phyloP scores from a whole-genome alignment of 2,329 filamentous ascomycete genomes.

The Ophiocordyceps camponoti-floridani region DNA sequence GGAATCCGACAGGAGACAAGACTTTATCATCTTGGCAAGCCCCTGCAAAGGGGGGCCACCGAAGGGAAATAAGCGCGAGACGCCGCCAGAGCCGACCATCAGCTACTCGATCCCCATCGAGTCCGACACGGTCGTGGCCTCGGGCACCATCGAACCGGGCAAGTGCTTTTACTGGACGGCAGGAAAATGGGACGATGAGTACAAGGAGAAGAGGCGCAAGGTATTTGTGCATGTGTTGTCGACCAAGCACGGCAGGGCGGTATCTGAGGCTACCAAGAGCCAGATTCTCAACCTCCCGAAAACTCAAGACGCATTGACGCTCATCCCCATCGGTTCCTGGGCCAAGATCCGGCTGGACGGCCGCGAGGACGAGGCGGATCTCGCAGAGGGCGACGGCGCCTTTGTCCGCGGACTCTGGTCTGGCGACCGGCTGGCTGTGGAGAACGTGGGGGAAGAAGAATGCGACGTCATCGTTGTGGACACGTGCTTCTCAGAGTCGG shows the following conservation, averaged over 20 bases:
- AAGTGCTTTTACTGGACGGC: slow-evolving; percentile 49
- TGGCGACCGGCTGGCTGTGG: slow-evolving; percentile 45
- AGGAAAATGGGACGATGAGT: slow-evolving; percentile 40
- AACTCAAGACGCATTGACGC: no score
- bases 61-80: slow-evolving; percentile 44
- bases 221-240: slow-evolving; percentile 69
- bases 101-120: slow-evolving; percentile 64
- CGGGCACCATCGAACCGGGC: slow-evolving; percentile 50
- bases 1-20: slow-evolving; percentile 41
- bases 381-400: slow-evolving; percentile 66
- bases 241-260: slow-evolving; percentile 50
- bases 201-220: slow-evolving; percentile 38
- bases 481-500: slow-evolving; percentile 25
- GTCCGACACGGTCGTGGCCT: slow-evolving; percentile 69
- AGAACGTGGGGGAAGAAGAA: slow-evolving; percentile 50
- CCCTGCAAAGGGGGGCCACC: slow-evolving; percentile 49
- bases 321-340: no score
- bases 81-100: slow-evolving; percentile 40
- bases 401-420: slow-evolving; percentile 49
- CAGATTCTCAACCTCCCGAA: no score
- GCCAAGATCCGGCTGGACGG: slow-evolving; percentile 51
- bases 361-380: slow-evolving; percentile 40
- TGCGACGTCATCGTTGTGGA: slow-evolving; percentile 54
- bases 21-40: slow-evolving; percentile 59
- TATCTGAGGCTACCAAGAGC: no score